Base-by-base conservation (phyloP, 2,329 filamentous ascomycete genomes). In the Hymenoscyphus albidus region DNA sequence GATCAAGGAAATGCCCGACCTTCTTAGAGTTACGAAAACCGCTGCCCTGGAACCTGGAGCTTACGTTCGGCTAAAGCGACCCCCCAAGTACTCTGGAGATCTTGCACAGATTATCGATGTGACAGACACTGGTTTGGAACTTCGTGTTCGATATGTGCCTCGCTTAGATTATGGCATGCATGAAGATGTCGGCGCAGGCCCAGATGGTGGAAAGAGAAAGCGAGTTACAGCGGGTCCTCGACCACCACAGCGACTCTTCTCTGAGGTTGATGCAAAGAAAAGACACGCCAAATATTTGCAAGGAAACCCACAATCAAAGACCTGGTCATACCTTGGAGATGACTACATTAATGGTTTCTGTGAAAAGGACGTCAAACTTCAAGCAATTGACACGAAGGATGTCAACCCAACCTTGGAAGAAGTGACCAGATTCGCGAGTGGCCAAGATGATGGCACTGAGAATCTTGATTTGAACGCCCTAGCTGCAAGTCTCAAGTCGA, bases 1-100 rank as follows among this genome's bases (percentile, higher is more conserved):
- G 59, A 93, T 98, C 73, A 96, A 96, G 77, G 95, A 99, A 78
- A 97, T 97, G 88, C 94, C 95, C 1, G 95, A 98, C 77, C 84
- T 99, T n/a, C 83, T 99, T 18, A 88, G 93, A 61, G 92, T 96
- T 35, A 88, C 87, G 66, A 97, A 97, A 80, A 94, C 90, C 2
- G 91, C 93, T 58, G 88, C 88, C 32, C 81, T 99, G 40, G 88
- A 95, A 71, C 90, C 90, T 10, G 94, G 94, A 68, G 92, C 92
- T 44, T 99, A 95, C 85, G 94, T 98, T 61, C 92, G 95, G 68
- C 87, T 98, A 68, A 89, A 88, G 75, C 86, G 91, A 62, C 88
- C 88, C 2, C 84, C 88, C 56, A 90, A 93, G 75, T 96, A 99
- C 77, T 86, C 87, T 51, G 91, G 91, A 22, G 95, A 99, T 81